Percentiles rank a stretch among this genome's conserved stretches.
Evolutionary conservation across 768 basidiomycete species (phyloP).

Genomic region (Phylloporus arenicola): DNA sequence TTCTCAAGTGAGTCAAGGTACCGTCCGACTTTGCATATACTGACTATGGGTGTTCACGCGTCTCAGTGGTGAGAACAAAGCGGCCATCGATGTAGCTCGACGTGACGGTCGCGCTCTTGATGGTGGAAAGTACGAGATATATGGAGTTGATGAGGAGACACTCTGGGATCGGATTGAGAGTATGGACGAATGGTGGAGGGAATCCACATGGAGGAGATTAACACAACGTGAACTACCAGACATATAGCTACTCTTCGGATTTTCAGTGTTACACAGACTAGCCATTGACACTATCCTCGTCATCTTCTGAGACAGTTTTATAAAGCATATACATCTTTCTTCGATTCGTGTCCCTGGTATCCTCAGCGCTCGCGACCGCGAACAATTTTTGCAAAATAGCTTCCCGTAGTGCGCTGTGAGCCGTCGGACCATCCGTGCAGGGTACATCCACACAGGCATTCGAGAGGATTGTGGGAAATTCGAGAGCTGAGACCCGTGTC

Average conservation of each 20-base stretch:
- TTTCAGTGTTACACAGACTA: background rate
- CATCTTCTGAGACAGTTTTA: conserved; percentile 52
- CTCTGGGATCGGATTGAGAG: conserved; percentile 77
- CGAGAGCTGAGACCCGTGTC: conserved; percentile 27
- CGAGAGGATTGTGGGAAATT: conserved; percentile 41
- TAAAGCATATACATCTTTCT: conserved; percentile 80
- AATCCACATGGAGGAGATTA: conserved; percentile 81
- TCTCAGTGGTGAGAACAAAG: conserved; percentile 72
- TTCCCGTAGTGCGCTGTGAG: conserved; percentile 39
- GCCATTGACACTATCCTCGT: conserved; percentile 26
- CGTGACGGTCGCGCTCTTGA: conserved; percentile 59
- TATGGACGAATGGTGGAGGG: conserved; percentile 92
- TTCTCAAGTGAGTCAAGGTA: conserved; percentile 54
- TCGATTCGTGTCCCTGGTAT: conserved; percentile 74
- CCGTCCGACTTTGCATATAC: conserved; percentile 4
- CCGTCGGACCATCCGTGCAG: conserved; percentile 33
- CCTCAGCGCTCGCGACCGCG: conserved; percentile 63
- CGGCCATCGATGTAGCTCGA: conserved; percentile 75
- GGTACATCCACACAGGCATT: conserved; percentile 51
- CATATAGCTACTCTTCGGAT: conserved; percentile 21
- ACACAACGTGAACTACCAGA: conserved; percentile 86
- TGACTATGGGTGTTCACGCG: conserved; percentile 3
- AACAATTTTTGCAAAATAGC: conserved; percentile 62
- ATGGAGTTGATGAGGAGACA: conserved; percentile 79
- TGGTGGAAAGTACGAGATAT: conserved; percentile 80